Evolutionary conservation across 2,329 filamentous ascomycete species (phyloP).

Genomic region (Epichloe sibirici): DNA sequence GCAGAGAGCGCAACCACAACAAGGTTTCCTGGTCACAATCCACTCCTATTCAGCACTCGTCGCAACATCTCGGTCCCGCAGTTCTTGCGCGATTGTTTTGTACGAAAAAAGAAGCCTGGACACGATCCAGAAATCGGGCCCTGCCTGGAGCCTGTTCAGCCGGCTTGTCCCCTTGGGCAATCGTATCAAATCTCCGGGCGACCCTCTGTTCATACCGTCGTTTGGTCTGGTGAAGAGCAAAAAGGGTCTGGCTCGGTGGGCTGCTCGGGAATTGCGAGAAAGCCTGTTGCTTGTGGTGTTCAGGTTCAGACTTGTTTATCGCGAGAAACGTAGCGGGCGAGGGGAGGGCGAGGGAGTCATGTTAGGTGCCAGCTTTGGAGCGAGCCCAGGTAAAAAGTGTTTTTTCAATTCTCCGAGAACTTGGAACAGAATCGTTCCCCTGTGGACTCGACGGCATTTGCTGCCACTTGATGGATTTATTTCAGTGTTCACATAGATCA

Average conservation of each 20-base stretch:
- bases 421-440: neutral
- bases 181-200: slow-evolving; percentile 3
- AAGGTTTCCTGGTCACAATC: slow-evolving; percentile 13
- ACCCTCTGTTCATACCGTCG: slow-evolving; percentile 13
- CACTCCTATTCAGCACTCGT: slow-evolving; percentile 23
- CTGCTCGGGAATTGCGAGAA: neutral
- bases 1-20: neutral
- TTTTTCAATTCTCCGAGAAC: neutral
- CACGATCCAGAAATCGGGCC: neutral
- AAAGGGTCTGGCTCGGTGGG: neutral
- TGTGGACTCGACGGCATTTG: neutral
- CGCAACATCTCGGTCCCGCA: slow-evolving; percentile 15
- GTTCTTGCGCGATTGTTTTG: slow-evolving; percentile 12
- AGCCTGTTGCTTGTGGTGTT: neutral
- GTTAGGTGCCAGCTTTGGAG: neutral
- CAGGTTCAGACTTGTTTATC: slow-evolving; percentile 2
- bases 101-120: neutral
- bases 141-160: neutral
- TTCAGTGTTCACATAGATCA: neutral
- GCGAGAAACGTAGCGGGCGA: neutral
- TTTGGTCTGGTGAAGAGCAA: slow-evolving; percentile 17
- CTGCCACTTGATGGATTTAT: neutral
- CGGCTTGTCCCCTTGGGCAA: neutral
- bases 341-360: neutral
- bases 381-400: neutral